Conservation (phyloP, 2,329 filamentous ascomycete species). For the Verticillium nubilum region DNA sequence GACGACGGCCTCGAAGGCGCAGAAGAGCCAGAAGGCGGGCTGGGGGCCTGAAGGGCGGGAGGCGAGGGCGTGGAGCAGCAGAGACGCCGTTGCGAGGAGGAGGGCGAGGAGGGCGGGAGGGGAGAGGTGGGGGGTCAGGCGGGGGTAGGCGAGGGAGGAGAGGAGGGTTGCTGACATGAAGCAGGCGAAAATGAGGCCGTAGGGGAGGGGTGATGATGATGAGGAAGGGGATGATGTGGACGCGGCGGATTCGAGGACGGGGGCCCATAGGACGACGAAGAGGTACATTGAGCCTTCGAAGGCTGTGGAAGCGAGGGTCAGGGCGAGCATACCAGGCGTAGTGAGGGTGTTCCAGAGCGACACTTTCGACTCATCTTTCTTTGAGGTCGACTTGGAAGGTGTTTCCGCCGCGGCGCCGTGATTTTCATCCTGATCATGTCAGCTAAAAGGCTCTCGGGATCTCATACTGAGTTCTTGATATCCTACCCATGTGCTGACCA, state of each 20-base stretch:
- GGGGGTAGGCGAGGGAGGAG: conserved; percentile 46
- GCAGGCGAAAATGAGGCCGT: conserved; percentile 50
- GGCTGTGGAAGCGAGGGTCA: conserved; percentile 46
- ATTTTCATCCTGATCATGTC: conserved; percentile 37
- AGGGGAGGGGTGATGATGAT: conserved; percentile 21
- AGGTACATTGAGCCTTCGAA: conserved; percentile 56
- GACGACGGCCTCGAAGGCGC: conserved; percentile 48
- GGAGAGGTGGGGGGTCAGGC: conserved; percentile 1
- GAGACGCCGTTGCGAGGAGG: conserved; percentile 29
- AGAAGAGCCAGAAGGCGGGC: conserved; percentile 48
- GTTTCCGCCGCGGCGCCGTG: conserved; percentile 29
- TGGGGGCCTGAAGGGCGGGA: conserved; percentile 20
- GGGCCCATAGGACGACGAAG: conserved; percentile 56
- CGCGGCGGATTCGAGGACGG: conserved; percentile 37
- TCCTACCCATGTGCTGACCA: conserved; percentile 39
- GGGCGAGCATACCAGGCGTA: conserved; percentile 41
- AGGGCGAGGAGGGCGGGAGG: conserved; percentile 23
- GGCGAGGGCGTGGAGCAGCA: conserved; percentile 30
- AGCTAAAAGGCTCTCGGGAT: background rate
- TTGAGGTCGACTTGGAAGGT: background rate
- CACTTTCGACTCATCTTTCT: conserved; percentile 3
- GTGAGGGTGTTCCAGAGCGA: conserved; percentile 17
- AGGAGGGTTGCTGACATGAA: conserved; percentile 57
- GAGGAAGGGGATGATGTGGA: conserved; percentile 12
- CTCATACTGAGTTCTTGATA: background rate